These are phyloP conservation scores for Daldinia decipiens DNA, from an alignment of 495 filamentous ascomycete genomes.

Conservation along the genomic window DNA sequence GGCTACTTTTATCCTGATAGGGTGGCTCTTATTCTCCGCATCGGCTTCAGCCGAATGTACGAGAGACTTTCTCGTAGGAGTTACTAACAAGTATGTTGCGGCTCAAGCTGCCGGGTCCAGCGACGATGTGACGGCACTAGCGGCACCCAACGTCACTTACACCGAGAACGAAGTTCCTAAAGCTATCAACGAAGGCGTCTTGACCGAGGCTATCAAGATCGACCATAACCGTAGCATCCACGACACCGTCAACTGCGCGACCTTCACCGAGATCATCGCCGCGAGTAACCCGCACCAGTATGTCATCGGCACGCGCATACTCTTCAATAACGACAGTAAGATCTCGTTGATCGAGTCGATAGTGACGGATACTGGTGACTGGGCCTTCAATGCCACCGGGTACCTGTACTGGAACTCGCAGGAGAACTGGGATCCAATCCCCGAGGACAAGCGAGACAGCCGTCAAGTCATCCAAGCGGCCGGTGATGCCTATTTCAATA, in stretches of 20 bases:
- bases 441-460: slow-evolving; percentile 43
- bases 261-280: slow-evolving; percentile 54
- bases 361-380: slow-evolving; percentile 52
- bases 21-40: slow-evolving; percentile 29
- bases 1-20: slow-evolving; percentile 13
- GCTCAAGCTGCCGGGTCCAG: slow-evolving; percentile 46
- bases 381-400: slow-evolving; percentile 55
- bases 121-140: slow-evolving; percentile 31
- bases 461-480: slow-evolving; percentile 48
- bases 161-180: slow-evolving; percentile 52
- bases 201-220: slow-evolving; percentile 50
- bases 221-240: slow-evolving; percentile 53
- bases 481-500: slow-evolving; percentile 53
- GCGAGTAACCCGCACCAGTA: slow-evolving; percentile 48
- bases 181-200: slow-evolving; percentile 47
- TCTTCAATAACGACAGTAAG: slow-evolving; percentile 44
- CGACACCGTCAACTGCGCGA: slow-evolving; percentile 53
- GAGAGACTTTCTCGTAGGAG: slow-evolving; percentile 47
- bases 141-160: slow-evolving; percentile 49
- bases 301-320: slow-evolving; percentile 55
- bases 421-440: slow-evolving; percentile 52
- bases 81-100: slow-evolving; percentile 45
- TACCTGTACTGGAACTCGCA: slow-evolving; percentile 46
- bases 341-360: slow-evolving; percentile 52
- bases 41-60: slow-evolving; percentile 45